phyloP scores from a whole-genome alignment of 129 eudicot genomes.

The sunflower (Helianthus annuus) region DNA sequence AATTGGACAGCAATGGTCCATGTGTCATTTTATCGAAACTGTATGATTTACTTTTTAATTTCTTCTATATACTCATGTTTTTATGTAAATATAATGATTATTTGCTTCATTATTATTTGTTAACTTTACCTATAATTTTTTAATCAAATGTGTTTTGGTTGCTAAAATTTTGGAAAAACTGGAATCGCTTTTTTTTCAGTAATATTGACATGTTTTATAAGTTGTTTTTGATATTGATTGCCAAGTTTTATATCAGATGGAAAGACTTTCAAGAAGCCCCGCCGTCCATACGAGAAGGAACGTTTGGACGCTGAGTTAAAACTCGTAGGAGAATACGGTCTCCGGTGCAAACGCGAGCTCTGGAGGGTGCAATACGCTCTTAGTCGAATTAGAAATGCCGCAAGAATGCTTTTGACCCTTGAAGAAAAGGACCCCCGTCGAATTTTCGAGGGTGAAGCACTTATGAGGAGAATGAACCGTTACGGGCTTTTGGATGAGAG shows the following conservation, averaged over 20 bases:
- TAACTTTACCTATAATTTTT: too few relatives aligned
- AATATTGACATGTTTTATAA: too few relatives aligned
- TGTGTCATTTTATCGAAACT: conserved; percentile 35
- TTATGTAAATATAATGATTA: not conserved
- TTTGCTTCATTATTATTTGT: too few relatives aligned
- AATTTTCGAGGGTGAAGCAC: conserved; percentile 84
- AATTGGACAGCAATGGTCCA: conserved; percentile 27
- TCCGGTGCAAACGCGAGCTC: conserved; percentile 74
- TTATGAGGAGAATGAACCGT: conserved; percentile 77
- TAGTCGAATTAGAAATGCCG: conserved; percentile 73
- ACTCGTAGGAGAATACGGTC: conserved; percentile 80
- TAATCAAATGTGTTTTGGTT: not conserved
- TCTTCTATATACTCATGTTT: not conserved
- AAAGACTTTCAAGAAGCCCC: conserved; percentile 76
- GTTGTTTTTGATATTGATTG: too few relatives aligned
- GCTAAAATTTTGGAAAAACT: not conserved
- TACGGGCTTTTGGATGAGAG: conserved; percentile 70
- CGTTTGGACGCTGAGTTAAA: conserved; percentile 76
- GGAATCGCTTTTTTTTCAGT: too few relatives aligned
- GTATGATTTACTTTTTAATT: not conserved
- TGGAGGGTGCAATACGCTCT: conserved; percentile 87
- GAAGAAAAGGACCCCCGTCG: conserved; percentile 88
- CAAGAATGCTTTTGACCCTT: conserved; percentile 74
- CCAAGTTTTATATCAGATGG: conserved; percentile 45
- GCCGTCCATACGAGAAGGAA: conserved; percentile 87